Conservation (phyloP, 2,329 filamentous ascomycete species). For the Talaromyces sp. region DNA sequence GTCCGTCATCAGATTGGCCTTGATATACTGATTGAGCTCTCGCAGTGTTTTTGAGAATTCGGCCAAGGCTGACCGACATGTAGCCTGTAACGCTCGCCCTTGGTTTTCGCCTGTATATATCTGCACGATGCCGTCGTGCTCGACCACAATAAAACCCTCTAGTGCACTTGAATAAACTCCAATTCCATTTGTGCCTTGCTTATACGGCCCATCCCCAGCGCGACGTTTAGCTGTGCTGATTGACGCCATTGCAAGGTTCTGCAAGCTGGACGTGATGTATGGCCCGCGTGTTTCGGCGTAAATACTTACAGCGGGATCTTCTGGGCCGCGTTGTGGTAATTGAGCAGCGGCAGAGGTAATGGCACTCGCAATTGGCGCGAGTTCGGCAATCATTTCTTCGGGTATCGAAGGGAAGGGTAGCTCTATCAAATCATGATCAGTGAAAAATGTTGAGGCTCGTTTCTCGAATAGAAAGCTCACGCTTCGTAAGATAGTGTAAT, state of each 20-base stretch:
- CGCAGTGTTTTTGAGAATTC: slow-evolving; percentile 82
- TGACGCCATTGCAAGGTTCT: slow-evolving; percentile 83
- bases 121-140: slow-evolving; percentile 85
- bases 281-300: slow-evolving; percentile 84
- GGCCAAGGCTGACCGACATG: slow-evolving; percentile 71
- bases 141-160: slow-evolving; percentile 79
- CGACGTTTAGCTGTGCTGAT: slow-evolving; percentile 77
- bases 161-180: slow-evolving; percentile 82
- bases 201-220: slow-evolving; percentile 74
- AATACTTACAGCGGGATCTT: slow-evolving; percentile 71
- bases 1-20: slow-evolving; percentile 79
- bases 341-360: slow-evolving; percentile 57
- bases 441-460: too few relatives aligned
- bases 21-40: slow-evolving; percentile 87
- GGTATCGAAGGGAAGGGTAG: slow-evolving; percentile 75
- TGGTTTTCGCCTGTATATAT: slow-evolving; percentile 86
- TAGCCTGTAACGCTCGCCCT: slow-evolving; percentile 71
- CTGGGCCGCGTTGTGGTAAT: slow-evolving; percentile 50
- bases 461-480: slow-evolving; percentile 42
- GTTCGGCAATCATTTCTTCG: slow-evolving; percentile 68
- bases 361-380: slow-evolving; percentile 76
- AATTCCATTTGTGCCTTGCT: slow-evolving; percentile 84
- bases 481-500: slow-evolving; percentile 87
- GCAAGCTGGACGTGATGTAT: slow-evolving; percentile 76
- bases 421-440: slow-evolving; percentile 35